These are phyloP conservation scores for Penicillium alfredii DNA, from an alignment of 495 filamentous ascomycete genomes.

Conservation along the genomic window DNA sequence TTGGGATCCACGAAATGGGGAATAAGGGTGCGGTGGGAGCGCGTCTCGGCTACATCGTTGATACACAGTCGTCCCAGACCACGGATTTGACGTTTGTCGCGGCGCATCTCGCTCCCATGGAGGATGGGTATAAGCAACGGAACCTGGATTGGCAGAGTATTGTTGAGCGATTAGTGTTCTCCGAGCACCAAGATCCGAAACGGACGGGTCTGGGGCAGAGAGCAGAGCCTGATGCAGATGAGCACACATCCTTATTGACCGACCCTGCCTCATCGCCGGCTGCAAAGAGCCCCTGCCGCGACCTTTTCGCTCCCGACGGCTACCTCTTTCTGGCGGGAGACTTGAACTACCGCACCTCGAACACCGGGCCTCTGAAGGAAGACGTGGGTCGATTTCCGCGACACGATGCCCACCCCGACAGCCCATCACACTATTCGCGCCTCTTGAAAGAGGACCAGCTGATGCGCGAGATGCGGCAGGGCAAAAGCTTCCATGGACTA, in stretches of 20 bases:
- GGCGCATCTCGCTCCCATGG: conserved; percentile 86
- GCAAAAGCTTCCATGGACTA: conserved; percentile 68
- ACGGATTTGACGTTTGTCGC: conserved; percentile 75
- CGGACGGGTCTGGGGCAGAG: conserved; percentile 1
- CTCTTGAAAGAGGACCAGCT: conserved; percentile 75
- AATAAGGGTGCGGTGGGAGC: conserved; percentile 91
- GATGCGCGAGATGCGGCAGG: conserved; percentile 54
- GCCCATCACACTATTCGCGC: conserved; percentile 49
- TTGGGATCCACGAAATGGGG: conserved; percentile 80
- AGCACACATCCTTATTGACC: conserved; percentile 37
- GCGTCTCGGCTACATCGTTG: conserved; percentile 51
- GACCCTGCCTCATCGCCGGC: conserved; percentile 17
- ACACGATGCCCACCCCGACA: conserved; percentile 42
- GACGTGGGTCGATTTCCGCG: conserved; percentile 56
- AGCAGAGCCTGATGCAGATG: conserved; percentile 28
- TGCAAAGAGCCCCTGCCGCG: conserved; percentile 15
- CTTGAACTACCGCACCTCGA: conserved; percentile 84
- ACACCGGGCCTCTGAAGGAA: conserved; percentile 46
- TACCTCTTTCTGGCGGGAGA: conserved; percentile 85
- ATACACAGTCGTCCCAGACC: conserved; percentile 25
- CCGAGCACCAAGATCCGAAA: conserved; percentile 5
- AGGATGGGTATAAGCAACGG: conserved; percentile 59
- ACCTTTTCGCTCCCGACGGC: conserved; percentile 66
- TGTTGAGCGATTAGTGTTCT: conserved; percentile 71
- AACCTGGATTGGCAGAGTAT: conserved; percentile 85